These are phyloP conservation scores for Phalaenopsis equestris DNA, from an alignment of 106 monocot species.

Conservation along the genomic window DNA sequence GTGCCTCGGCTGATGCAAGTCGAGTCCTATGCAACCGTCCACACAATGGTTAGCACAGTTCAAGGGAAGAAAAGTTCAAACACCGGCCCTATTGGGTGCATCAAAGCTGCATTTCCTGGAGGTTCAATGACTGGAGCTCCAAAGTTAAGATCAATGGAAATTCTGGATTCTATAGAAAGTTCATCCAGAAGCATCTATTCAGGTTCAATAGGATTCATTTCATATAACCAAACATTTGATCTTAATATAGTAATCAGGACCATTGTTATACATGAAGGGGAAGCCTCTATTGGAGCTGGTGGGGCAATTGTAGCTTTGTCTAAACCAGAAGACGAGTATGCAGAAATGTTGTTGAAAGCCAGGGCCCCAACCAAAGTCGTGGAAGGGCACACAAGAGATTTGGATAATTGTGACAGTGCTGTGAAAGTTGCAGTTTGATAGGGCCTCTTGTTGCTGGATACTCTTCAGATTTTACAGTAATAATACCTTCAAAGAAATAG, in stretches of 20 bases:
- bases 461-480: not conserved
- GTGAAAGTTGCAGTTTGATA: not conserved
- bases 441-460: not conserved
- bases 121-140: conserved; percentile 94
- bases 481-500: not conserved
- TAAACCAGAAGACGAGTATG: conserved; percentile 69
- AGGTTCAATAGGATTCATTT: conserved; percentile 75
- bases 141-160: conserved; percentile 77
- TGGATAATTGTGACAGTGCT: not conserved
- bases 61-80: conserved; percentile 45
- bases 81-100: conserved; percentile 49
- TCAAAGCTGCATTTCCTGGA: conserved; percentile 78
- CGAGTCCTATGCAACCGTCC: conserved; percentile 80
- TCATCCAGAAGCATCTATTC: conserved; percentile 72
- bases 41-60: conserved; percentile 82
- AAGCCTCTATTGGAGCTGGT: conserved; percentile 84
- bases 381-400: not conserved
- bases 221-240: conserved; percentile 79
- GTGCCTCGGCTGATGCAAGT: conserved; percentile 63
- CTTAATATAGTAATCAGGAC: conserved; percentile 92
- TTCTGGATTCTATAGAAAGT: conserved; percentile 71
- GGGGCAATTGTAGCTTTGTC: conserved; percentile 86
- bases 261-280: conserved; percentile 54
- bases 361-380: conserved; percentile 41
- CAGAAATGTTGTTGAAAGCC: conserved; percentile 89